Percentiles rank a stretch among this genome's conserved stretches.
Conservation (phyloP, 2,329 filamentous ascomycete species). For the Falciphora oryzae region DNA sequence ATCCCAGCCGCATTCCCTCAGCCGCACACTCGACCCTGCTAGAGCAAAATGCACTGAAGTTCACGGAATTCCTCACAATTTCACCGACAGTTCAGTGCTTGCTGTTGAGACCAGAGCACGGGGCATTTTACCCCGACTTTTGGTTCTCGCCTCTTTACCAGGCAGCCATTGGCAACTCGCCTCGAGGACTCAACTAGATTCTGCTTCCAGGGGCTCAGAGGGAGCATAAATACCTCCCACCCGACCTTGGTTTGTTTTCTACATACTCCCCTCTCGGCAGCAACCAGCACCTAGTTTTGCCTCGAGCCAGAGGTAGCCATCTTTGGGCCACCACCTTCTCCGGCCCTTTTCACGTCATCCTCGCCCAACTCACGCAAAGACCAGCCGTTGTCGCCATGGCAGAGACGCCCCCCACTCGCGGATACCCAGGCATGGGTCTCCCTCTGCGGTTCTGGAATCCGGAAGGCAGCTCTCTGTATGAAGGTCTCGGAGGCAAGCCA, state of each 20-base stretch:
- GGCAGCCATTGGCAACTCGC: neutral
- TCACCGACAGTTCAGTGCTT: neutral
- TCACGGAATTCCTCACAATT: neutral
- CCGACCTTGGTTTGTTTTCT: no score
- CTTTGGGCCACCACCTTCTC: neutral
- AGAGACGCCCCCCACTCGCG: neutral
- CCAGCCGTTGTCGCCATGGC: neutral
- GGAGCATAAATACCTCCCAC: neutral
- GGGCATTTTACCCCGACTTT: neutral
- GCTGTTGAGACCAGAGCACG: neutral
- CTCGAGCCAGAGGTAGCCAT: neutral
- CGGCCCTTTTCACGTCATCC: neutral
- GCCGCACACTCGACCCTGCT: neutral
- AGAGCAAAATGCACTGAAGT: neutral
- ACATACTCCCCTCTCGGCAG: no score
- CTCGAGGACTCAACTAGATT: neutral
- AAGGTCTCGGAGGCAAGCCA: neutral
- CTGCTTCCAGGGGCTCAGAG: no score
- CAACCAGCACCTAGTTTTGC: no score
- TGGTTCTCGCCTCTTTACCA: neutral
- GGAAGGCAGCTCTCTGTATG: neutral
- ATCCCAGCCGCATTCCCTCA: neutral
- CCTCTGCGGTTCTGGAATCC: constrained; percentile 9
- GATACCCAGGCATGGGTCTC: constrained; percentile 15
- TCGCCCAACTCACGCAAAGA: neutral